Evolutionary conservation across 2,329 filamentous ascomycete species (phyloP).

Genomic region (Colletotrichum lentis): DNA sequence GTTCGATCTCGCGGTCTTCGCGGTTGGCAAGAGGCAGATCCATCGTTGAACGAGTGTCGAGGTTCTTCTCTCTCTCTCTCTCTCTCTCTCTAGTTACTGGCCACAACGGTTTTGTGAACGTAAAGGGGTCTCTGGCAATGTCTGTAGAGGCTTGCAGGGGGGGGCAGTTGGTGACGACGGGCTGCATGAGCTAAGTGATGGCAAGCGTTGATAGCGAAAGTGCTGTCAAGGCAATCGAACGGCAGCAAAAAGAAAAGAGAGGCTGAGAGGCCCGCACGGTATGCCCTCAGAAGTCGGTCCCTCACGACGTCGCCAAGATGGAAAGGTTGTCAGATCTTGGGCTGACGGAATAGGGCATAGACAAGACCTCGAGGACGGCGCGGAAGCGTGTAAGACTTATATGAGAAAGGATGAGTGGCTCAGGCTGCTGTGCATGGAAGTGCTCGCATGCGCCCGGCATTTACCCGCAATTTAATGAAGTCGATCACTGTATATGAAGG

Average conservation of each 20-base stretch:
- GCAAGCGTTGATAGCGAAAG: background rate
- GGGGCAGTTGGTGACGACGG: background rate
- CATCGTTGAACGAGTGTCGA: constrained; percentile 5
- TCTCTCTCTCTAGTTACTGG: background rate
- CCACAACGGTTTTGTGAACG: background rate
- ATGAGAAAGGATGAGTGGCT: constrained; percentile 29
- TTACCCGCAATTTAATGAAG: constrained; percentile 44
- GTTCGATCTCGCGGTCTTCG: constrained; percentile 46
- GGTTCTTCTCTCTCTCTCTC: background rate
- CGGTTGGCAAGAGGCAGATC: constrained; percentile 1
- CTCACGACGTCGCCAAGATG: background rate
- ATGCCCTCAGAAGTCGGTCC: background rate
- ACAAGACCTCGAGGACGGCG: constrained; percentile 20
- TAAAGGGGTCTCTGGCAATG: background rate
- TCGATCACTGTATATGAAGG: constrained; percentile 15
- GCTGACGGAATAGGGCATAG: constrained; percentile 32
- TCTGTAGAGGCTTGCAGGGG: background rate
- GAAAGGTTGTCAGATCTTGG: background rate
- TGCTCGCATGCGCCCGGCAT: constrained; percentile 40
- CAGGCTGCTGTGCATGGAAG: constrained; percentile 25
- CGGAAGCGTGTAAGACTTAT: constrained; percentile 40
- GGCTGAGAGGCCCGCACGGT: background rate
- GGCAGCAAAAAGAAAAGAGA: constrained; percentile 10
- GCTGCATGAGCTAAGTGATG: background rate
- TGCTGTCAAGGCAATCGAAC: background rate